Percentiles rank a stretch among this genome's conserved stretches.
phyloP scores from a whole-genome alignment of 306 rosid species.

The Vachellia collinsii region DNA sequence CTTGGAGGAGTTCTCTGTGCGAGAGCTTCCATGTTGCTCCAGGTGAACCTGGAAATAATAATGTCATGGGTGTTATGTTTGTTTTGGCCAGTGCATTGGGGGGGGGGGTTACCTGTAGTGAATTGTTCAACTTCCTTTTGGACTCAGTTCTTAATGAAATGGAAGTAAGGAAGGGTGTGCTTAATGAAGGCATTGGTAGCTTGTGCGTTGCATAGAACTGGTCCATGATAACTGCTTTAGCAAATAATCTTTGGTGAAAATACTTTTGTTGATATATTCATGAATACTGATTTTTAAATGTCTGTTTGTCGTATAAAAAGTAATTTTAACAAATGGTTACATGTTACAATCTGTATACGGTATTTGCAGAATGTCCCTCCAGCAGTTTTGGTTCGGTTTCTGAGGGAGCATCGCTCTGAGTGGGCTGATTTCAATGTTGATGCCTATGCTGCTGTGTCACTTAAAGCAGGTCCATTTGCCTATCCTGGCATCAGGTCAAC shows the following conservation, averaged over 20 bases:
- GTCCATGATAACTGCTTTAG: slow-evolving; percentile 4
- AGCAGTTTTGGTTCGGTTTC: slow-evolving; percentile 87
- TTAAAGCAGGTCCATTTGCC: slow-evolving; percentile 76
- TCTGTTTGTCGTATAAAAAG: not conserved
- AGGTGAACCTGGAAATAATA: slow-evolving; percentile 58
- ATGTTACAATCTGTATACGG: slow-evolving; percentile 19
- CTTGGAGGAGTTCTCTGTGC: slow-evolving; percentile 97
- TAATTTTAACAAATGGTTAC: not conserved
- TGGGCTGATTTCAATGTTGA: slow-evolving; percentile 99
- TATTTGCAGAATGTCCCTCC: slow-evolving; percentile 87
- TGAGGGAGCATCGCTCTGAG: slow-evolving; percentile 97
- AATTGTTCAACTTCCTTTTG: not conserved
- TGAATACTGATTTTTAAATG: not conserved
- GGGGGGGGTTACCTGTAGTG: not conserved
- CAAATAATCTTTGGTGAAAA: not conserved
- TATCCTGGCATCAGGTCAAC: slow-evolving; percentile 94
- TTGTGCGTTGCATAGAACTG: not conserved
- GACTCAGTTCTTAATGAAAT: not conserved
- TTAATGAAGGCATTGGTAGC: not conserved
- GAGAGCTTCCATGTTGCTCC: slow-evolving; percentile 96
- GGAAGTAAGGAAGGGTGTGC: not conserved
- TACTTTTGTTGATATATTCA: not conserved
- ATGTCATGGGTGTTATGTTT: not conserved
- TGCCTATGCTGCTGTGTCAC: slow-evolving; percentile 81
- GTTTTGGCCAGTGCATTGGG: too few species aligned